A percentile compares a stretch with the other conserved stretches of the same genome.
Evolutionary conservation across 208 protist species (phyloP).

Genomic region (Crithidia fasciculata): DNA sequence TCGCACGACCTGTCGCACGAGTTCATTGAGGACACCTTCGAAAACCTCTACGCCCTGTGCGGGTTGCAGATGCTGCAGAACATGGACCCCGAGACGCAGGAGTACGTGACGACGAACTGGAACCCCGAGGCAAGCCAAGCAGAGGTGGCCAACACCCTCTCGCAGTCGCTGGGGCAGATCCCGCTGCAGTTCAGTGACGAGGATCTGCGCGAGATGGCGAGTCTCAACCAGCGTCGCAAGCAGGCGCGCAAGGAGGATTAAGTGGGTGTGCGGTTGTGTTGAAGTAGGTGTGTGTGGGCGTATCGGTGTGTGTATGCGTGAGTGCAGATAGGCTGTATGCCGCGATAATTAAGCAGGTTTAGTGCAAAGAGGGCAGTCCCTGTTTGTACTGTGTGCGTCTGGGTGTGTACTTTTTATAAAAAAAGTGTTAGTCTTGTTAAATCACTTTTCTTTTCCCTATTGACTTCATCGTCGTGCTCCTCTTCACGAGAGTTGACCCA

Average conservation of each 20-base stretch:
- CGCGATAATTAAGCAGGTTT: too few relatives aligned
- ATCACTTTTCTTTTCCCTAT: neutral
- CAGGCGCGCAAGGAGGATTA: neutral
- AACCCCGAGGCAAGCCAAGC: slow-evolving; percentile 26
- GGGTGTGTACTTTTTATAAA: neutral
- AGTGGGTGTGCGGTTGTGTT: too few relatives aligned
- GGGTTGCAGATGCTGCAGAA: slow-evolving; percentile 72
- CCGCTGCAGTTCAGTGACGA: slow-evolving; percentile 54
- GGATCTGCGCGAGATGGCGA: slow-evolving; percentile 41
- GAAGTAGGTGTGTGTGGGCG: neutral
- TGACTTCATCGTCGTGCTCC: too few relatives aligned
- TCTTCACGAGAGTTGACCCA: too few relatives aligned
- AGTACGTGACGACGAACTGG: slow-evolving; percentile 42
- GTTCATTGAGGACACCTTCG: slow-evolving; percentile 84
- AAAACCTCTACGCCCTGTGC: slow-evolving; percentile 73
- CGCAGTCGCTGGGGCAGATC: slow-evolving; percentile 45
- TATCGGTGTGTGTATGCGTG: neutral
- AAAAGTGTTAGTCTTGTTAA: neutral
- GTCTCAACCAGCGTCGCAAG: slow-evolving; percentile 25
- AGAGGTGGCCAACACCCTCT: slow-evolving; percentile 38
- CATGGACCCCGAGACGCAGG: slow-evolving; percentile 41
- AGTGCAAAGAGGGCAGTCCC: too few relatives aligned
- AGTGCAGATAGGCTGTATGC: too few relatives aligned
- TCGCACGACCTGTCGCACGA: slow-evolving; percentile 73
- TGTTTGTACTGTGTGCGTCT: neutral